Evolutionary conservation across 139 green algal species (phyloP).

Genomic region (Chlorella sorokiniana): DNA sequence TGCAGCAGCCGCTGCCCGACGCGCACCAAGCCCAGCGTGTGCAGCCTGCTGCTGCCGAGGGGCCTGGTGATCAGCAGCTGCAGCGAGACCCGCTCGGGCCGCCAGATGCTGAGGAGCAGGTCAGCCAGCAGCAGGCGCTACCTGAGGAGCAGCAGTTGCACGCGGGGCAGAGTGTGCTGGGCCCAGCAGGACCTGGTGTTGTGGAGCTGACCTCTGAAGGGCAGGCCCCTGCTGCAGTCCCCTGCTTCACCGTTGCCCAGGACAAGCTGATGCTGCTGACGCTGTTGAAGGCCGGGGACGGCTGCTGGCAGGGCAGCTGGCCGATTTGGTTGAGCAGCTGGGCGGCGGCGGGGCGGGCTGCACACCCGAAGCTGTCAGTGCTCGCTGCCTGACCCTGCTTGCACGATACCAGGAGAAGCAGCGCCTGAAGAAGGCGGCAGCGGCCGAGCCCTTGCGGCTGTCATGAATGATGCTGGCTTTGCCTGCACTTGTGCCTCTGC

Average conservation of each 20-base stretch:
- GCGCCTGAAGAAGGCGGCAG: not conserved
- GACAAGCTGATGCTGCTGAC: slow-evolving; percentile 35
- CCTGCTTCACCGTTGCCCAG: slow-evolving; percentile 2
- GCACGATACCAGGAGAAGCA: not conserved
- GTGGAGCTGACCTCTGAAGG: no score
- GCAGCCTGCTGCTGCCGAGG: no score
- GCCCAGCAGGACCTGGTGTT: not conserved
- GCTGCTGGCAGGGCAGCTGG: slow-evolving; percentile 19
- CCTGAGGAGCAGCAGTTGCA: not conserved
- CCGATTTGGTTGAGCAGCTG: not conserved
- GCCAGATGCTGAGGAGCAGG: no score
- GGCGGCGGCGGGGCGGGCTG: not conserved
- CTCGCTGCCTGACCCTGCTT: no score
- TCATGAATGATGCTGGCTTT: no score
- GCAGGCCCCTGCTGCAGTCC: not conserved
- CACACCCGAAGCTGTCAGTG: not conserved
- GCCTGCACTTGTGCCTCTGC: no score
- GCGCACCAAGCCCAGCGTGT: not conserved
- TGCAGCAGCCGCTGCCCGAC: not conserved
- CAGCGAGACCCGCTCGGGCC: no score
- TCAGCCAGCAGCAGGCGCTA: no score
- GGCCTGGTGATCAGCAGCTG: slow-evolving; percentile 7
- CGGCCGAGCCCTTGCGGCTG: no score
- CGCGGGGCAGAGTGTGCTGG: not conserved
- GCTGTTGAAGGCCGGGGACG: not conserved